Conservation (phyloP, 169 alveolate genomes). For the Cryptosporidium meleagridis region DNA sequence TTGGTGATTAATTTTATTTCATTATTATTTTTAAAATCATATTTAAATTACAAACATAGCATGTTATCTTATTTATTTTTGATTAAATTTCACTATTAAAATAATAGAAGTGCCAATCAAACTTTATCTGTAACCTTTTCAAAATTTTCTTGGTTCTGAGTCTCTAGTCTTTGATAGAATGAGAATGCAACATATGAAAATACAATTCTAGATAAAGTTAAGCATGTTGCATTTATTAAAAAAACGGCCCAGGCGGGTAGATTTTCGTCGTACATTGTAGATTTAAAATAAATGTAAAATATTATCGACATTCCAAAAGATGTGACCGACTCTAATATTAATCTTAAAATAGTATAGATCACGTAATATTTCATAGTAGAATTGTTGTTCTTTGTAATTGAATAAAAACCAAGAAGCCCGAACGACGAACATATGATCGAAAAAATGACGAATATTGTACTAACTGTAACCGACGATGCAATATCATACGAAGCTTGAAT, state of each 20-base stretch:
- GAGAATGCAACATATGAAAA: conserved; percentile 59
- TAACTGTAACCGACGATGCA: conserved; percentile 32
- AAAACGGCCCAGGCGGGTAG: conserved; percentile 43
- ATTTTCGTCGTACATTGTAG: conserved; percentile 25
- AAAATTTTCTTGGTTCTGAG: neutral
- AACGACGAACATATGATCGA: conserved; percentile 43
- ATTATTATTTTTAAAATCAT: neutral
- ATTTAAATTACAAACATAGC: neutral
- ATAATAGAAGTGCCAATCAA: neutral
- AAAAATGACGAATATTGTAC: conserved; percentile 52
- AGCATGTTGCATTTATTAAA: conserved; percentile 16
- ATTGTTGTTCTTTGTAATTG: neutral
- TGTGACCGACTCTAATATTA: conserved; percentile 13
- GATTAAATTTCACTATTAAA: neutral
- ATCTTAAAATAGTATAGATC: conserved; percentile 39
- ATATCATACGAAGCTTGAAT: conserved; percentile 46
- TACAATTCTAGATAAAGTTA: conserved; percentile 49
- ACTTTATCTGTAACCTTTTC: neutral
- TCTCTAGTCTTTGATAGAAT: conserved; percentile 13
- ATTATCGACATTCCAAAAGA: conserved; percentile 26
- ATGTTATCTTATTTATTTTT: neutral
- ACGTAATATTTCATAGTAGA: conserved; percentile 27
- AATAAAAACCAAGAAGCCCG: conserved; percentile 60
- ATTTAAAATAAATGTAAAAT: conserved; percentile 1
- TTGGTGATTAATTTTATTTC: neutral